Evolutionary conservation across 345 rosid species (phyloP).

Genomic region (Bruguiera gymnorhiza): DNA sequence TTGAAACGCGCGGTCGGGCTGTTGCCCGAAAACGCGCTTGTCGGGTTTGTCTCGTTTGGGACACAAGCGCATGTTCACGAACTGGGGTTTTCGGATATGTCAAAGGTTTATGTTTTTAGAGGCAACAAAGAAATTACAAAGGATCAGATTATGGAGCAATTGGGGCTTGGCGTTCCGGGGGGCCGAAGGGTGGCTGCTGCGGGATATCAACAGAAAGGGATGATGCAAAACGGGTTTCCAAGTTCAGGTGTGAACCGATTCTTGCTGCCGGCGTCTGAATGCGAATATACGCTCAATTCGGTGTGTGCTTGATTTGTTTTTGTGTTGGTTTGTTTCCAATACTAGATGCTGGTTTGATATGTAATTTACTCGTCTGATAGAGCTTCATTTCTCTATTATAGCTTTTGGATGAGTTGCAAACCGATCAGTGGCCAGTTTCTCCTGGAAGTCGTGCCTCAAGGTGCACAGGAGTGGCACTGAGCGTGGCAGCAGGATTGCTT

Average conservation of each 20-base stretch:
- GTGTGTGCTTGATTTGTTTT: constrained; percentile 31
- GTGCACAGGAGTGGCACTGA: constrained; percentile 88
- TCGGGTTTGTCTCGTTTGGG: constrained; percentile 78
- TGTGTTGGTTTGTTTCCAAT: neutral
- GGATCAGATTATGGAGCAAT: constrained; percentile 77
- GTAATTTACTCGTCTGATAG: neutral
- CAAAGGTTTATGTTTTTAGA: constrained; percentile 77
- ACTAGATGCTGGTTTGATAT: neutral
- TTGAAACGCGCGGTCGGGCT: constrained; percentile 76
- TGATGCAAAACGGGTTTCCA: constrained; percentile 43
- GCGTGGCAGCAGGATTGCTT: constrained; percentile 74
- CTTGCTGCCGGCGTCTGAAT: constrained; percentile 74
- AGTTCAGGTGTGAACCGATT: constrained; percentile 57
- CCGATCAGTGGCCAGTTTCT: constrained; percentile 82
- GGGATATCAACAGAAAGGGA: constrained; percentile 45
- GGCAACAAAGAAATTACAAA: constrained; percentile 74
- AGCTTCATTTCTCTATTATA: constrained; percentile 24
- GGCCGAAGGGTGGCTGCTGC: constrained; percentile 45
- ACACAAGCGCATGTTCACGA: constrained; percentile 90
- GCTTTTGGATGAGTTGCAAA: constrained; percentile 89
- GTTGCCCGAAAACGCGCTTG: constrained; percentile 83
- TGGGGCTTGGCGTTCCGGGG: constrained; percentile 56
- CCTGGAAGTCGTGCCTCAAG: constrained; percentile 57
- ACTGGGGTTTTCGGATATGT: constrained; percentile 74
- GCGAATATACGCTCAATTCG: constrained; percentile 68